A percentile compares a stretch with the other conserved stretches of the same genome.
Evolutionary conservation across 2,329 filamentous ascomycete species (phyloP).

Genomic region (Nothophaeocryptopus gaeumannii): DNA sequence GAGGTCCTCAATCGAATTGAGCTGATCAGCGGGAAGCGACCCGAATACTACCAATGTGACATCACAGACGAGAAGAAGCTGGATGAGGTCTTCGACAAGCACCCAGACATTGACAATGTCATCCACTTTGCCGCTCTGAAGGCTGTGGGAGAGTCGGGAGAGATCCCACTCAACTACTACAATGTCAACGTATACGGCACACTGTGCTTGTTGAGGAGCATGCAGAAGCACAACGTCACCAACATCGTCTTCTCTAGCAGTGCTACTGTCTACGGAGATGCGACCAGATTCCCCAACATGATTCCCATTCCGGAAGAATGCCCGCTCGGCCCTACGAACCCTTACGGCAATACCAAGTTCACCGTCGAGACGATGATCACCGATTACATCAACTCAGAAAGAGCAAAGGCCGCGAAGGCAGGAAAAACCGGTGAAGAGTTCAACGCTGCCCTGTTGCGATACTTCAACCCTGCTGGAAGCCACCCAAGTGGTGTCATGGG

Average conservation of each 20-base stretch:
- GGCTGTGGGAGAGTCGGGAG: slow-evolving; percentile 92
- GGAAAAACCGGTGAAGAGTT: slow-evolving; percentile 76
- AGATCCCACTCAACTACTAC: slow-evolving; percentile 97
- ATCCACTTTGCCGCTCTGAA: slow-evolving; percentile 99
- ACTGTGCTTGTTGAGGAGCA: slow-evolving; percentile 78
- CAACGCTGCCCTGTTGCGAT: slow-evolving; percentile 90
- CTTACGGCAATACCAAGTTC: slow-evolving; percentile 95
- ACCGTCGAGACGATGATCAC: slow-evolving; percentile 89
- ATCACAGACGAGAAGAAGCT: slow-evolving; percentile 81
- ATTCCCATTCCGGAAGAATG: slow-evolving; percentile 97
- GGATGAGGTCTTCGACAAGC: slow-evolving; percentile 80
- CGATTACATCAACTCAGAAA: slow-evolving; percentile 83
- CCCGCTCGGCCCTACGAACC: slow-evolving; percentile 94
- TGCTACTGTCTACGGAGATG: slow-evolving; percentile 96
- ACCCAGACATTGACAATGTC: slow-evolving; percentile 94
- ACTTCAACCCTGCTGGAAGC: slow-evolving; percentile 96
- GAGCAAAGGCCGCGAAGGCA: slow-evolving; percentile 75
- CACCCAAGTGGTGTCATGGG: slow-evolving; percentile 97
- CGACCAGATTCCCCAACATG: slow-evolving; percentile 94
- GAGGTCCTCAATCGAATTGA: slow-evolving; percentile 94
- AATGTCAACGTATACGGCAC: slow-evolving; percentile 93
- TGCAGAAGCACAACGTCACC: slow-evolving; percentile 84
- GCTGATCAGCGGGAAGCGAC: slow-evolving; percentile 83
- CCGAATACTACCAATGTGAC: slow-evolving; percentile 80
- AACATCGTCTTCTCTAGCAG: slow-evolving; percentile 99